phyloP scores from a whole-genome alignment of 345 rosid species.

The Populus simonii region DNA sequence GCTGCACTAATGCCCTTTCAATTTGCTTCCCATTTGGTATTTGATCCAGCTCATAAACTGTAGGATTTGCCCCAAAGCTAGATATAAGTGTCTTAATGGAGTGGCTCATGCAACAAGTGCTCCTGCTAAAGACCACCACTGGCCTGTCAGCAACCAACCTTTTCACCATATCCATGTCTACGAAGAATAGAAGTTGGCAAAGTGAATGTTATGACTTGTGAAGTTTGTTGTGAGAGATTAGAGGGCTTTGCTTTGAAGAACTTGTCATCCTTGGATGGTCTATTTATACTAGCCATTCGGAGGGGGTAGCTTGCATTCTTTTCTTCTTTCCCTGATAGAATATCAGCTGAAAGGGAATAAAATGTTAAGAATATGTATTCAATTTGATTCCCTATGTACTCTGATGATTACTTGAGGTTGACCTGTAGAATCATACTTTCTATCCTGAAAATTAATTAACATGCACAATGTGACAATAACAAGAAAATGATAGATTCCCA shows the following conservation, averaged over 20 bases:
- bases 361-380: constrained; percentile 2
- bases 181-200: neutral
- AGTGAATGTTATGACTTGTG: neutral
- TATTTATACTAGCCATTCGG: constrained; percentile 24
- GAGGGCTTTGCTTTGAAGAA: constrained; percentile 12
- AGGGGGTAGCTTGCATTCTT: neutral
- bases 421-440: constrained; percentile 4
- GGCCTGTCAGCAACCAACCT: constrained; percentile 63
- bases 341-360: constrained; percentile 7
- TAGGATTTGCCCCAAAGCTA: constrained; percentile 72
- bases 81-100: constrained; percentile 56
- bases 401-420: constrained; percentile 11
- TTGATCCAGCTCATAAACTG: constrained; percentile 67
- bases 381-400: constrained; percentile 15
- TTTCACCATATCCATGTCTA: constrained; percentile 41
- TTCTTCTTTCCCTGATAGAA: neutral
- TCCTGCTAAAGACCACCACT: constrained; percentile 85
- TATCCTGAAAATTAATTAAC: neutral
- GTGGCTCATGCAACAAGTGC: constrained; percentile 74
- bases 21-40: constrained; percentile 51
- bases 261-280: constrained; percentile 1
- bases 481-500: neutral
- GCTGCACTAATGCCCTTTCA: constrained; percentile 54
- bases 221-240: neutral
- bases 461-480: neutral